Percentiles rank a stretch among this genome's conserved stretches.
Conservation (phyloP, 257 asterid genomes). For the Solanum dulcamara region DNA sequence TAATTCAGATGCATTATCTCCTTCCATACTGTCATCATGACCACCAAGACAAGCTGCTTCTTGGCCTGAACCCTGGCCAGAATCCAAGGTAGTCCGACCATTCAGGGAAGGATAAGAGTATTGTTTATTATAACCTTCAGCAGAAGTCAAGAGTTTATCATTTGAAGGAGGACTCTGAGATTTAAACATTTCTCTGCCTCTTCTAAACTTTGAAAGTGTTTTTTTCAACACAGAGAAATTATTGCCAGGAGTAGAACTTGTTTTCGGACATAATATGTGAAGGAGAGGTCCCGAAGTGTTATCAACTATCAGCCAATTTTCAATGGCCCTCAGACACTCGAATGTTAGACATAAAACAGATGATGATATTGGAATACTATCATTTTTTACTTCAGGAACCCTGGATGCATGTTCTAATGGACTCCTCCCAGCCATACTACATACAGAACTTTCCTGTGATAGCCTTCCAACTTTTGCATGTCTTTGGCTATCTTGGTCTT, state of each 20-base stretch:
- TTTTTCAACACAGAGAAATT: slow-evolving; percentile 55
- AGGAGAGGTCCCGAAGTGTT: slow-evolving; percentile 46
- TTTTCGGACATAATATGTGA: slow-evolving; percentile 38
- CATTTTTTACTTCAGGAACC: slow-evolving; percentile 20
- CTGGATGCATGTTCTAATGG: slow-evolving; percentile 33
- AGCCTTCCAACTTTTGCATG: slow-evolving; percentile 95
- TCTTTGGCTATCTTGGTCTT: slow-evolving; percentile 71
- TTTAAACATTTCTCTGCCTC: slow-evolving; percentile 44
- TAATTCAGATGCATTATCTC: slow-evolving; percentile 46
- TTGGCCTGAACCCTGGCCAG: slow-evolving; percentile 29
- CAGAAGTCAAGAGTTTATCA: neutral
- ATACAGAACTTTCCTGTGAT: slow-evolving; percentile 75
- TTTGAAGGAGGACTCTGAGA: slow-evolving; percentile 21
- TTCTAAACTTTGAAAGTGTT: slow-evolving; percentile 63
- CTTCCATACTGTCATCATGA: slow-evolving; percentile 46
- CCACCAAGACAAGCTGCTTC: slow-evolving; percentile 21
- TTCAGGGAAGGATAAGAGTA: slow-evolving; percentile 11
- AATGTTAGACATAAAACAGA: slow-evolving; percentile 66
- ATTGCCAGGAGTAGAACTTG: slow-evolving; percentile 44
- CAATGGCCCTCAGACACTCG: slow-evolving; percentile 85
- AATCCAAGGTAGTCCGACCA: slow-evolving; percentile 27
- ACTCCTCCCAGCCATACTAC: slow-evolving; percentile 53
- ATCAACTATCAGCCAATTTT: slow-evolving; percentile 72
- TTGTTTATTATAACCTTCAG: slow-evolving; percentile 6
- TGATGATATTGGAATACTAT: slow-evolving; percentile 40